Evolutionary conservation across 441 rosid genomes (phyloP).

Genomic region (Monsonia emarginata): DNA sequence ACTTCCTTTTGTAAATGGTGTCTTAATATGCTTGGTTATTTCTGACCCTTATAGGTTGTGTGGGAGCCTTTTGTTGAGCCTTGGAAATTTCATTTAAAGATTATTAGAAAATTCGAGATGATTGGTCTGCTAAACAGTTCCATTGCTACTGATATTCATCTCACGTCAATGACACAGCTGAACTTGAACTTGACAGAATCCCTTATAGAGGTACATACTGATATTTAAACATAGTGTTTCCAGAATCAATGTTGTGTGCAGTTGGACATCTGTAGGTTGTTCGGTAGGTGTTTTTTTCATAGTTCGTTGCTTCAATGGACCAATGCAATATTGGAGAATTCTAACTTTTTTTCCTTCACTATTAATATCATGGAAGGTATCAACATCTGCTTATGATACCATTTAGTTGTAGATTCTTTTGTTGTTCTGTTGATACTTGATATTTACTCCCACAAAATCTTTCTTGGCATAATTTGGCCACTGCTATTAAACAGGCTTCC

Average conservation of each 20-base stretch:
- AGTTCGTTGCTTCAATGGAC: constrained; percentile 1
- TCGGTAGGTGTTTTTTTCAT: background rate
- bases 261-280: constrained; percentile 1
- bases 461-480: background rate
- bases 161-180: constrained; percentile 54
- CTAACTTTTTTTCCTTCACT: too few species aligned
- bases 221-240: constrained; percentile 11
- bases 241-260: background rate
- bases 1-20: constrained; percentile 10
- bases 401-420: too few species aligned
- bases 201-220: constrained; percentile 59
- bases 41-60: constrained; percentile 41
- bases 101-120: constrained; percentile 41
- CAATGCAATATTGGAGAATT: background rate
- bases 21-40: constrained; percentile 19
- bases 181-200: constrained; percentile 73
- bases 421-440: background rate
- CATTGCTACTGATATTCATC: constrained; percentile 47
- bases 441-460: background rate
- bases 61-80: constrained; percentile 96
- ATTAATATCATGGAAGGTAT: background rate
- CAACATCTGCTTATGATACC: background rate
- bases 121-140: constrained; percentile 47
- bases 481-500: background rate
- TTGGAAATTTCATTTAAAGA: constrained; percentile 58